Percentiles rank a stretch among this genome's conserved stretches.
phyloP scores from a whole-genome alignment of 768 basidiomycete species.

The Mycena indigotica region DNA sequence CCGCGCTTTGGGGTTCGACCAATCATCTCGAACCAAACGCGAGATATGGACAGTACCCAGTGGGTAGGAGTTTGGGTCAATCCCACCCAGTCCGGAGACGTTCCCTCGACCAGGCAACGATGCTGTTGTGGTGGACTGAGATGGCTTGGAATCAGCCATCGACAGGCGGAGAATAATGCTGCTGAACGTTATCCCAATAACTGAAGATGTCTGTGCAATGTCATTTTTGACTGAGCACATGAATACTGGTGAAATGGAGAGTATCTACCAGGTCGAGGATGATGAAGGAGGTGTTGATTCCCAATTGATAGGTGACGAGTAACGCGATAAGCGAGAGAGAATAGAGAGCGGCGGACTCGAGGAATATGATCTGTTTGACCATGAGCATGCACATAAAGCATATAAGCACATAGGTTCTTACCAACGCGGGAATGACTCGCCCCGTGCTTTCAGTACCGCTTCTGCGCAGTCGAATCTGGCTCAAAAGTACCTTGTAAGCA shows the following conservation, averaged over 20 bases:
- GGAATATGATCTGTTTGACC: neutral
- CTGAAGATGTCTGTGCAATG: neutral
- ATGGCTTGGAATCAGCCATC: neutral
- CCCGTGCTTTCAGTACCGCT: neutral
- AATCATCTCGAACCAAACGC: neutral
- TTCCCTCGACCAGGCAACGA: neutral
- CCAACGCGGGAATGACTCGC: neutral
- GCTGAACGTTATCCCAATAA: neutral
- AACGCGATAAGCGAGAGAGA: neutral
- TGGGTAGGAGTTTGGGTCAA: neutral
- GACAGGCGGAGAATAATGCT: neutral
- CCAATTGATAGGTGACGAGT: neutral
- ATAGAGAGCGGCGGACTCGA: neutral
- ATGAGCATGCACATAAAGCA: too few relatives aligned
- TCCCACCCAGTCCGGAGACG: neutral
- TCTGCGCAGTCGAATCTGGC: neutral
- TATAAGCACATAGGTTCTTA: too few relatives aligned
- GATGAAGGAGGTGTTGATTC: neutral
- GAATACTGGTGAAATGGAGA: neutral
- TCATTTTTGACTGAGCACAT: neutral
- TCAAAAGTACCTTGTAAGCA: neutral
- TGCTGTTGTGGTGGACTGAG: neutral
- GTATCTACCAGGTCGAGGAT: neutral
- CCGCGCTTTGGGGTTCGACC: too few relatives aligned
- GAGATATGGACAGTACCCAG: neutral